Base-by-base conservation (phyloP, 345 rosid species). In the Acer campestre region DNA sequence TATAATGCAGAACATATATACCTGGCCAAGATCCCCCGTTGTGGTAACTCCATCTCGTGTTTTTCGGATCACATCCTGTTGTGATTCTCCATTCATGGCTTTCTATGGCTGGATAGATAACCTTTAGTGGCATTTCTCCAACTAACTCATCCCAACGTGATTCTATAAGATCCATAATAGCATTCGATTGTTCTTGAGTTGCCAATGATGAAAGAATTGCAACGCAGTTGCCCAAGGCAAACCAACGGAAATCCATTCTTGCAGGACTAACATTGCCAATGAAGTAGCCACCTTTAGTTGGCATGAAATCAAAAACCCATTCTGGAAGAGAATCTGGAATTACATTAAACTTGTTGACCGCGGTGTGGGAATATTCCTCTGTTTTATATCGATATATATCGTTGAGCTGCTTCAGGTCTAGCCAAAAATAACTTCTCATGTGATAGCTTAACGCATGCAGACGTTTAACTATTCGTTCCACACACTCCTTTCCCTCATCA, bases 21-120 rank as follows among this genome's bases (percentile, higher is more conserved):
- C 98, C 99, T 88, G 99, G 97, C 99, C 98, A 95, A 67, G 99
- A 95, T 75, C 99, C 99, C 51, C 97, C 98, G 67, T 95, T 95
- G 84, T 95, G 99, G 85, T 95, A 95, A 73, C 99, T 95, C 98
- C 99, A 95, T 69, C 97, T 84, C 7, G 99, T 92, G 83, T 95
- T 95, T 82, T 95, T 95, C 1, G 97, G 99, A 74, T 95, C 99
- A 73, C 97, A 91, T 49, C 99, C 99, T 10, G 99, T 95, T 67
- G 84, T 77, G 42, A 93, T 92, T 71, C 88, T 82, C 99, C 97
- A 96, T 77, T 96, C 99, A 61, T 96, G 98, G 81, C 86, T 86
- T 84, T 96, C 99, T 63, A 96, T 86, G 2, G 99, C 99, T 1
- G 99, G 98, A 84, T 88, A 96, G 74, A 90, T 86, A 64, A 94